Conservation (phyloP, 768 basidiomycete species). For the Tylopilus plumbeoviolaceoides region DNA sequence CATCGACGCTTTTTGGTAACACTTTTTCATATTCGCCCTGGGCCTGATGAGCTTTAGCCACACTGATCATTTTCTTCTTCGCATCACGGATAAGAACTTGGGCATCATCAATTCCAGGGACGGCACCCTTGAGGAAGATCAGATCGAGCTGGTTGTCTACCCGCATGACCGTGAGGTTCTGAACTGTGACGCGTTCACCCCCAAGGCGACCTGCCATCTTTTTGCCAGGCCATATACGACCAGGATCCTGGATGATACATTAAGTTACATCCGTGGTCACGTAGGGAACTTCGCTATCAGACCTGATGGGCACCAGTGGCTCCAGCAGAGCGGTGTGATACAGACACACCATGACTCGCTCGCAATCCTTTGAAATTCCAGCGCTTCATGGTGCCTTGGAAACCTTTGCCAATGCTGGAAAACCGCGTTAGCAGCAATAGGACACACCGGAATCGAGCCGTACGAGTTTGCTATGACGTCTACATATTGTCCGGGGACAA, state of each 20-base stretch:
- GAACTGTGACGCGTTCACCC: constrained; percentile 71
- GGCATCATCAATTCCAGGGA: constrained; percentile 87
- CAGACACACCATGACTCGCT: constrained; percentile 94
- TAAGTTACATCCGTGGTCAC: neutral
- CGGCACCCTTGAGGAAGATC: constrained; percentile 85
- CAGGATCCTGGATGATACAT: constrained; percentile 68
- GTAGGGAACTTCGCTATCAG: constrained; percentile 13
- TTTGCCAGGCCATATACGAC: constrained; percentile 93
- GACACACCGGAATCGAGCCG: constrained; percentile 23
- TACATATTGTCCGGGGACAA: constrained; percentile 95
- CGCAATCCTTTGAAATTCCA: constrained; percentile 90
- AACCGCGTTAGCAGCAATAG: constrained; percentile 4
- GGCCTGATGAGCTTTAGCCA: constrained; percentile 59
- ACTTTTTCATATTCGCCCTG: constrained; percentile 74
- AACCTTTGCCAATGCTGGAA: constrained; percentile 90
- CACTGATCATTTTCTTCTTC: constrained; percentile 74
- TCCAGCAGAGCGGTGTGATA: constrained; percentile 90
- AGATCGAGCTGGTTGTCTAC: constrained; percentile 85
- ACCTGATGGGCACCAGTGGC: constrained; percentile 96
- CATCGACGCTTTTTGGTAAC: constrained; percentile 76
- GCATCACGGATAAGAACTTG: constrained; percentile 85
- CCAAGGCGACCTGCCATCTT: constrained; percentile 98
- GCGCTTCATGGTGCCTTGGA: constrained; percentile 95
- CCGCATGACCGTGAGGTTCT: constrained; percentile 86
- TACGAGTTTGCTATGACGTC: constrained; percentile 91